These are phyloP conservation scores for Colletotrichum sp. DNA, from an alignment of 2,329 filamentous ascomycete genomes.

Conservation along the genomic window DNA sequence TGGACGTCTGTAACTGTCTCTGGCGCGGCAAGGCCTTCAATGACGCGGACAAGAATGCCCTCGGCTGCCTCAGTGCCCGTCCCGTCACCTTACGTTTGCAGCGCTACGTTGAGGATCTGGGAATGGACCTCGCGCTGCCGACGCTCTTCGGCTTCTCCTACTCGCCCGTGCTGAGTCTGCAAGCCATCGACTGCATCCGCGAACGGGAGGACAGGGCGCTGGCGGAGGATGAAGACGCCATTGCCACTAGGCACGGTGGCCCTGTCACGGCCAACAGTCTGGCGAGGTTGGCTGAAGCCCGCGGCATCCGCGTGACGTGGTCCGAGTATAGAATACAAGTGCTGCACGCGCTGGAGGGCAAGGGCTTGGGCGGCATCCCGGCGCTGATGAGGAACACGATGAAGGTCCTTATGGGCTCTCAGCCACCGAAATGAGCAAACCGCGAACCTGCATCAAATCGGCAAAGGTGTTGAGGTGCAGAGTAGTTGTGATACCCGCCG, in stretches of 20 bases:
- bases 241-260: constrained; percentile 62
- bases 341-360: constrained; percentile 68
- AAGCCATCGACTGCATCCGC: constrained; percentile 60
- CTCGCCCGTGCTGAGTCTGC: constrained; percentile 61
- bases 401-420: constrained; percentile 68
- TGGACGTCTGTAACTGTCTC: constrained; percentile 85
- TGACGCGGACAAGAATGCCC: constrained; percentile 65
- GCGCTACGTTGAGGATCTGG: constrained; percentile 53
- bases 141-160: constrained; percentile 64
- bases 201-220: constrained; percentile 62
- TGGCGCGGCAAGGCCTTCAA: constrained; percentile 80
- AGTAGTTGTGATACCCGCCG: background rate
- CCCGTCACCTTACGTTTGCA: constrained; percentile 50
- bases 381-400: constrained; percentile 83
- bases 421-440: background rate
- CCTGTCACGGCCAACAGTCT: constrained; percentile 75
- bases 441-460: background rate
- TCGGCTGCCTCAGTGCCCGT: constrained; percentile 56
- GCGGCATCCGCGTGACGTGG: constrained; percentile 73
- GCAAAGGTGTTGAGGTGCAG: background rate
- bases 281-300: constrained; percentile 63
- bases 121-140: constrained; percentile 50
- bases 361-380: constrained; percentile 69
- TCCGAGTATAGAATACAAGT: constrained; percentile 78
- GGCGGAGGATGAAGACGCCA: constrained; percentile 36